Evolutionary conservation across 164 flowering plant species (phyloP).

Genomic region (Sextonia rubra): DNA sequence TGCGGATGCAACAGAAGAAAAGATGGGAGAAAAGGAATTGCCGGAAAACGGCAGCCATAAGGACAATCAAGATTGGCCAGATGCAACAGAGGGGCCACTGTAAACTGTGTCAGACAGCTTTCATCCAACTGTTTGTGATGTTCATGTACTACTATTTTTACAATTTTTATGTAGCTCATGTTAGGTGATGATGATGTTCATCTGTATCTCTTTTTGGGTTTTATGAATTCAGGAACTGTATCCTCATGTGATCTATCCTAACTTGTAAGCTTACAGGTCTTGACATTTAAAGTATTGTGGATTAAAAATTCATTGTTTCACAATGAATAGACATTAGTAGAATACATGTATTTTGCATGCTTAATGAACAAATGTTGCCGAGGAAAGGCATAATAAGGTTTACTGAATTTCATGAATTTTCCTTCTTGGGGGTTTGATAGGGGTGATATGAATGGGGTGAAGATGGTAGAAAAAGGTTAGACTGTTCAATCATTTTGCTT

Average conservation of each 20-base stretch:
- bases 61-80: constrained; percentile 13
- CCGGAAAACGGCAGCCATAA: constrained; percentile 11
- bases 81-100: constrained; percentile 7
- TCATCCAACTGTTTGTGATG: constrained; percentile 12
- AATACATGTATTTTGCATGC: too few species aligned
- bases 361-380: too few species aligned
- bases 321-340: neutral
- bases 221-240: neutral
- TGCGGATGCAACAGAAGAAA: constrained; percentile 5
- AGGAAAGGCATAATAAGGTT: too few species aligned
- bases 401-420: too few species aligned
- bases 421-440: too few species aligned
- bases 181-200: neutral
- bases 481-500: too few species aligned
- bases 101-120: constrained; percentile 12
- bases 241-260: neutral
- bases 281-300: neutral
- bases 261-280: neutral
- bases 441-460: too few species aligned
- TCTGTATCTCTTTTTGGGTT: neutral
- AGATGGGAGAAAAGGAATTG: neutral
- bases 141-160: neutral
- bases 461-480: too few species aligned
- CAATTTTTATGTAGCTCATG: neutral
- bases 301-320: too few species aligned